Base-by-base conservation (phyloP, 179 eudicot genomes). In the Patellifolia procumbens region DNA sequence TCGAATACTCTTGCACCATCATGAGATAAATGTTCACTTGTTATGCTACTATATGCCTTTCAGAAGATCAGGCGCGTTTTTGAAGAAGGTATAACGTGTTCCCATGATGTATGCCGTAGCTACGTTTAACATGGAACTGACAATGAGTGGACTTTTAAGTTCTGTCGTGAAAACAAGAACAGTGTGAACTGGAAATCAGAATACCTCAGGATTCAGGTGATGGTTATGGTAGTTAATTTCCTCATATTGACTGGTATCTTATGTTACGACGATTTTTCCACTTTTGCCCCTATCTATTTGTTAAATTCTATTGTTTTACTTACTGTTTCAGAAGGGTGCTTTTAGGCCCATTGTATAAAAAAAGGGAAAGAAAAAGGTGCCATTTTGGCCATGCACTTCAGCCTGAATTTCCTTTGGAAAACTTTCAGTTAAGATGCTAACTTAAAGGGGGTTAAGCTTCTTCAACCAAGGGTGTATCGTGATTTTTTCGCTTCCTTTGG, bases 1-100 rank as follows among this genome's bases (percentile, higher is more conserved):
- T 74, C 87, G 17, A 89, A 87, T 70, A 81, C 85, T 22, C 91
- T 91, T 20, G 90, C 91, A 35, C 92, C 94, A 48, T 87, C 85
- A 12, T 81, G 78, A 39, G 43, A 39, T 59, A 81, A 22, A 39
- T 12, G 52, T 11, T 65, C 34, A 49, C 63, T 13, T 70, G 35
- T 51, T 43, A 29, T 24, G 32, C 37, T n/a, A n/a, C n/a, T 49
- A 56, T 68, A 66, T 68, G 52, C 13, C 71, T 42, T 68, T 74
- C 70, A 46, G 73, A 29, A 60, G 52, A 52, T 32, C 67, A 31
- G 68, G 45, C 60, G 45, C 31, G 46, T 81, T 73, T 65, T 75
- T 51, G 34, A 42, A 39, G 70, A 55, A 70, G 43, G 39, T 73
- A 16, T 79, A 46, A 74, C 68, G 20, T 31, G 66, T 45, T 53